Percentiles rank a stretch among this genome's conserved stretches.
phyloP scores from a whole-genome alignment of 495 filamentous ascomycete genomes.

The Daldinia grandis region DNA sequence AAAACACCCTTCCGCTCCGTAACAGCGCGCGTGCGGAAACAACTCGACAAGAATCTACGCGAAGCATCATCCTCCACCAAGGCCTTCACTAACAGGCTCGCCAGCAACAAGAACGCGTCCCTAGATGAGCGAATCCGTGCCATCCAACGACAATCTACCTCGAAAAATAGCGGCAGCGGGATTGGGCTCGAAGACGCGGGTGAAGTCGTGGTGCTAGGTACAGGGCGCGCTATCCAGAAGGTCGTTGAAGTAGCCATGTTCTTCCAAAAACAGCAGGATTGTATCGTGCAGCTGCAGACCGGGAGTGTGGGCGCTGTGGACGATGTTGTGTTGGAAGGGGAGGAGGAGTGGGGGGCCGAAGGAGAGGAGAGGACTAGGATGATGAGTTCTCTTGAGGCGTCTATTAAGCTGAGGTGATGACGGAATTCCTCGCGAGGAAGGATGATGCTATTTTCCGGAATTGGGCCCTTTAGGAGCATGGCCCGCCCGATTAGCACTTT shows the following conservation, averaged over 20 bases:
- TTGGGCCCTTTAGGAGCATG: background rate
- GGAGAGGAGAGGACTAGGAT: conserved; percentile 68
- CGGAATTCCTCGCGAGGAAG: background rate
- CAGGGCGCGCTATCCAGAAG: conserved; percentile 80
- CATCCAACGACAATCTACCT: conserved; percentile 45
- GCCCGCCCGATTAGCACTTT: background rate
- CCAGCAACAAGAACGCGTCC: conserved; percentile 46
- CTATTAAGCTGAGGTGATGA: conserved; percentile 64
- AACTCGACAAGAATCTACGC: conserved; percentile 74
- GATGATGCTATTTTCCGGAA: background rate
- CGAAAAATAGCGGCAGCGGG: conserved; percentile 26
- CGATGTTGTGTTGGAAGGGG: conserved; percentile 62
- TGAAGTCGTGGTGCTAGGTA: conserved; percentile 79
- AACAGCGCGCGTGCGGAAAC: conserved; percentile 79
- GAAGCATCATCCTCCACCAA: conserved; percentile 43
- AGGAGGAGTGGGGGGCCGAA: conserved; percentile 57
- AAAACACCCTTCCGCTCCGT: conserved; percentile 81
- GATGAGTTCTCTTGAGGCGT: conserved; percentile 71
- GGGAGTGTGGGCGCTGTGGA: conserved; percentile 74
- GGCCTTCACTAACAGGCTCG: conserved; percentile 50
- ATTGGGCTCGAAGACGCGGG: conserved; percentile 49
- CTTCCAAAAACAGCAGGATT: conserved; percentile 68
- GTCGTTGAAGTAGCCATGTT: conserved; percentile 69
- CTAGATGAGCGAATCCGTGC: conserved; percentile 55
- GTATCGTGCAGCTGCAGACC: conserved; percentile 65